Evolutionary conservation across 2,329 filamentous ascomycete genomes (phyloP).

Genomic region (Fusarium avenaceum): DNA sequence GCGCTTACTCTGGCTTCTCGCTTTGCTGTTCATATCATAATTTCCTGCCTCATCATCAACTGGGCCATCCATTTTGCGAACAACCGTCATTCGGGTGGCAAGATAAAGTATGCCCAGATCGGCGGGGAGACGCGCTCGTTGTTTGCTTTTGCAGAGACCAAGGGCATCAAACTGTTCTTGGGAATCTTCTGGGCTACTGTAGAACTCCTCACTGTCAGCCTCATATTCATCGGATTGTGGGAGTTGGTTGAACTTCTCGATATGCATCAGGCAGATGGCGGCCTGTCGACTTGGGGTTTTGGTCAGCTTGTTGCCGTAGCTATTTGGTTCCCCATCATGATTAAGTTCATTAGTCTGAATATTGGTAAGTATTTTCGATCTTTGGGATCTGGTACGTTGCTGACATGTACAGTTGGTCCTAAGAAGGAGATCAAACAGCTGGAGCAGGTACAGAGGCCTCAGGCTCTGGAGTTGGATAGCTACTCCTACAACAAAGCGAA

Average conservation of each 20-base stretch:
- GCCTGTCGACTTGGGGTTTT: background rate
- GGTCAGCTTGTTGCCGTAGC: slow-evolving; percentile 21
- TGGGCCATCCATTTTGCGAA: background rate
- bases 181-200: background rate
- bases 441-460: background rate
- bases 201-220: accelerated
- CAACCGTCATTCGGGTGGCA: background rate
- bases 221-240: background rate
- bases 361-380: background rate
- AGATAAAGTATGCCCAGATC: background rate
- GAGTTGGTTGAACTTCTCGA: background rate
- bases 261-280: background rate
- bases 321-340: slow-evolving; percentile 4
- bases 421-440: background rate
- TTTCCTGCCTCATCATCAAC: background rate
- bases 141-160: background rate
- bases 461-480: background rate
- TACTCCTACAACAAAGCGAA: background rate
- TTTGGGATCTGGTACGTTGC: accelerated
- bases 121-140: background rate
- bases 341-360: background rate
- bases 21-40: background rate
- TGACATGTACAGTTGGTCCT: background rate
- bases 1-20: background rate
- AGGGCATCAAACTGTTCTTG: background rate